Evolutionary conservation across 176 grass and related monocot genomes (phyloP).

Genomic region (Neostapfia colusana): DNA sequence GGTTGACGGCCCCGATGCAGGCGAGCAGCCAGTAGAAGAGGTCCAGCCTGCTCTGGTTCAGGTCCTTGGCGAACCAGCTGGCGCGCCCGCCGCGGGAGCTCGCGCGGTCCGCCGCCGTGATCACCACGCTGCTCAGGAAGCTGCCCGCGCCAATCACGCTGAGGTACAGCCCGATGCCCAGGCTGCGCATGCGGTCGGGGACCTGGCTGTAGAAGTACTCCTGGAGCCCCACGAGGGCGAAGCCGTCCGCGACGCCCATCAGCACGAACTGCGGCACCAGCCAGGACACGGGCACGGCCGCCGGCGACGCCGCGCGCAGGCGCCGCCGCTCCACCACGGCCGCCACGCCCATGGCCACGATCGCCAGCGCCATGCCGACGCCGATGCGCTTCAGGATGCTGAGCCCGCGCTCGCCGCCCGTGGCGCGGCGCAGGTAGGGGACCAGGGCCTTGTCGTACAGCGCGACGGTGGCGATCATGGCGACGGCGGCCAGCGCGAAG

Average conservation of each 20-base stretch:
- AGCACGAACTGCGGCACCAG: constrained; percentile 67
- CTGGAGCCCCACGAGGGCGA: constrained; percentile 76
- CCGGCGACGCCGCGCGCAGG: not conserved
- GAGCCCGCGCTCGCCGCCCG: constrained; percentile 61
- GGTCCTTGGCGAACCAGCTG: constrained; percentile 73
- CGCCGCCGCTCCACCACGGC: constrained; percentile 55
- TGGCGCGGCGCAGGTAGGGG: constrained; percentile 52
- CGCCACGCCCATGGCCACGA: constrained; percentile 44
- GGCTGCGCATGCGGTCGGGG: constrained; percentile 77
- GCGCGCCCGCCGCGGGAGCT: constrained; percentile 26
- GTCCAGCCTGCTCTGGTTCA: constrained; percentile 64
- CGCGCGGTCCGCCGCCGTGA: constrained; percentile 49
- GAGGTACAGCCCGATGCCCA: constrained; percentile 74
- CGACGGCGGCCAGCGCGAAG: constrained; percentile 51
- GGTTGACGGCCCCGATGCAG: constrained; percentile 42
- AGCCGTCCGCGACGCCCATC: constrained; percentile 67
- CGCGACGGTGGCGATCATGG: constrained; percentile 62
- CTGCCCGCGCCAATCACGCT: constrained; percentile 70
- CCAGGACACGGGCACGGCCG: constrained; percentile 59
- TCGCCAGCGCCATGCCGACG: constrained; percentile 52
- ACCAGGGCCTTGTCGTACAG: constrained; percentile 67
- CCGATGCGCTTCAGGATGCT: constrained; percentile 74
- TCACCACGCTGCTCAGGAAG: constrained; percentile 69
- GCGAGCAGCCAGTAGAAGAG: constrained; percentile 75
- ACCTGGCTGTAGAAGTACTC: constrained; percentile 96